Conservation (phyloP, 192 early-diverging fungal genomes). For the Martensiomyces pterosporus region DNA sequence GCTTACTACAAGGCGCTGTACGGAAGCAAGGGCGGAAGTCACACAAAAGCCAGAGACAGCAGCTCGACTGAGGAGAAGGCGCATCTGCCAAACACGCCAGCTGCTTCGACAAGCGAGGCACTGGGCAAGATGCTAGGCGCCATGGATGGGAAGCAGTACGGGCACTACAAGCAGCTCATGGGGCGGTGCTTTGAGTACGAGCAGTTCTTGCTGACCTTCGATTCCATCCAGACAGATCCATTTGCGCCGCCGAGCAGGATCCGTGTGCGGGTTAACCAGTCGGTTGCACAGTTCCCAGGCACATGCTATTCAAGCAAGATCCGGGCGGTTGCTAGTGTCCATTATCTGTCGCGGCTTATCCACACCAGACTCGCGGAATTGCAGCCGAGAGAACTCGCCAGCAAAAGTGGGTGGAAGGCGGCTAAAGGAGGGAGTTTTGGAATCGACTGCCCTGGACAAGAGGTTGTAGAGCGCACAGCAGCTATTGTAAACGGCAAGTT, state of each 20-base stretch:
- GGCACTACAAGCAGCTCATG: slow-evolving; percentile 31
- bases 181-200: slow-evolving; percentile 21
- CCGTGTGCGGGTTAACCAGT: slow-evolving; percentile 39
- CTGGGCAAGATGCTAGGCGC: slow-evolving; percentile 10
- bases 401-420: slow-evolving; percentile 13
- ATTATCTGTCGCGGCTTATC: slow-evolving; percentile 41
- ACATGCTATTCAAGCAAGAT: slow-evolving; percentile 16
- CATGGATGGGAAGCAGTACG: slow-evolving; percentile 24
- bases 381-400: not conserved
- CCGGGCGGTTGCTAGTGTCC: slow-evolving; percentile 34
- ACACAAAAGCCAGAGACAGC: not conserved
- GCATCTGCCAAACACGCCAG: too few species aligned
- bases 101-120: not conserved
- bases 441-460: slow-evolving; percentile 52
- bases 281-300: slow-evolving; percentile 23
- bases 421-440: slow-evolving; percentile 35
- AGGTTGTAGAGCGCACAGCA: slow-evolving; percentile 53
- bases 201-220: slow-evolving; percentile 25
- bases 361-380: slow-evolving; percentile 5
- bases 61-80: not conserved
- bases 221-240: slow-evolving; percentile 48
- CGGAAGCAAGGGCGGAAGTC: slow-evolving; percentile 5
- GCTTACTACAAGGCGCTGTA: slow-evolving; percentile 33
- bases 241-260: slow-evolving; percentile 54
- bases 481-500: slow-evolving; percentile 16